Evolutionary conservation across 768 basidiomycete species (phyloP).

Genomic region (Phylloporus sp.): DNA sequence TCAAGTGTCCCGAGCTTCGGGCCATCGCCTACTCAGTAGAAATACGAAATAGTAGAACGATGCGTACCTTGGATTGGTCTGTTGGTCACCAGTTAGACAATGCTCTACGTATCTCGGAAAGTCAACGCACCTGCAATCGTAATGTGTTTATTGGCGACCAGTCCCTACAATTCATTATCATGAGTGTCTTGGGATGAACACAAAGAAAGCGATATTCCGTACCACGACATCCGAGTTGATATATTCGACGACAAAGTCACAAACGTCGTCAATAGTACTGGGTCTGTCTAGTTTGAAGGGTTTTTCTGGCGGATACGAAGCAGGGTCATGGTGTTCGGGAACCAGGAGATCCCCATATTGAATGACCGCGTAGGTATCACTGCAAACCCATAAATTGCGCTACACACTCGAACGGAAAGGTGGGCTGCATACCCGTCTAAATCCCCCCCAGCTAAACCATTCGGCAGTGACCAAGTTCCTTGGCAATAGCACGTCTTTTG

Average conservation of each 20-base stretch:
- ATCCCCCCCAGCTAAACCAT: constrained; percentile 68
- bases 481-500: neutral
- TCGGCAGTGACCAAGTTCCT: constrained; percentile 62
- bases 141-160: constrained; percentile 63
- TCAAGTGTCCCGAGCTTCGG: constrained; percentile 58
- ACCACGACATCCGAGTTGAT: constrained; percentile 78
- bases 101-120: neutral
- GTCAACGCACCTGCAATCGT: constrained; percentile 55
- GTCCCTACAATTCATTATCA: constrained; percentile 40
- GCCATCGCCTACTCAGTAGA: neutral
- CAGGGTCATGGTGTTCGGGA: constrained; percentile 41
- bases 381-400: constrained; percentile 16
- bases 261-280: constrained; percentile 62
- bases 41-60: neutral
- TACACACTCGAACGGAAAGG: neutral
- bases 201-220: constrained; percentile 11
- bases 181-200: neutral
- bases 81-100: neutral
- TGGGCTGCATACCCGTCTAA: constrained; percentile 53
- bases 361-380: constrained; percentile 61
- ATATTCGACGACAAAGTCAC: constrained; percentile 75
- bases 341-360: constrained; percentile 50
- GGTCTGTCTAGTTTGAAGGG: constrained; percentile 38
- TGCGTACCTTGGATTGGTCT: constrained; percentile 64
- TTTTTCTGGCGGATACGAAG: constrained; percentile 40